Percentiles rank a stretch among this genome's conserved stretches.
Conservation (phyloP, 2,329 filamentous ascomycete species). For the Lasiodiplodia gonubiensis region DNA sequence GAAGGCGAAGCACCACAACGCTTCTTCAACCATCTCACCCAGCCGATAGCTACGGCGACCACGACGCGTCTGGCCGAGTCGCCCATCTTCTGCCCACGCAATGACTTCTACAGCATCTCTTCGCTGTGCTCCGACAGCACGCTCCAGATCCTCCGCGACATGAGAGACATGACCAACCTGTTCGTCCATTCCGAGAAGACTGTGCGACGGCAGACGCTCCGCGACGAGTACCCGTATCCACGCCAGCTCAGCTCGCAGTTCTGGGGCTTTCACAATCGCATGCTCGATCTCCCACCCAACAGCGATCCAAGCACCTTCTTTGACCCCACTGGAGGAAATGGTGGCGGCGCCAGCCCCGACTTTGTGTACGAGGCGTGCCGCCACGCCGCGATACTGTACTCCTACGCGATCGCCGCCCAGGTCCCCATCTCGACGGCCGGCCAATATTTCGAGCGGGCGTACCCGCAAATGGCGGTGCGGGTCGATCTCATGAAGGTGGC, state of each 20-base stretch:
- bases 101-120: constrained; percentile 22
- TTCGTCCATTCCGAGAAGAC: constrained; percentile 18
- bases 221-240: constrained; percentile 3
- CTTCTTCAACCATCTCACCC: neutral
- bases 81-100: constrained; percentile 24
- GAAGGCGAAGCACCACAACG: constrained; percentile 11
- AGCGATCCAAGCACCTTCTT: constrained; percentile 4
- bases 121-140: constrained; percentile 12
- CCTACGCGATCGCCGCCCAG: constrained; percentile 22
- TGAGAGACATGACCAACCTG: constrained; percentile 18
- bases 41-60: neutral
- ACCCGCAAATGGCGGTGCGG: constrained; percentile 12
- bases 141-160: constrained; percentile 23
- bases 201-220: constrained; percentile 6
- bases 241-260: constrained; percentile 13
- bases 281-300: constrained; percentile 9
- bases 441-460: constrained; percentile 18
- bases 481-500: neutral
- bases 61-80: constrained; percentile 16
- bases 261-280: constrained; percentile 22
- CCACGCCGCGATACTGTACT: constrained; percentile 26
- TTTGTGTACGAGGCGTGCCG: constrained; percentile 26
- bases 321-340: neutral
- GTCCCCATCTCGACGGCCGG: constrained; percentile 27
- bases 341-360: constrained; percentile 1